phyloP scores from a whole-genome alignment of 352 stramenopile species.

The Globisporangium ultimum region DNA sequence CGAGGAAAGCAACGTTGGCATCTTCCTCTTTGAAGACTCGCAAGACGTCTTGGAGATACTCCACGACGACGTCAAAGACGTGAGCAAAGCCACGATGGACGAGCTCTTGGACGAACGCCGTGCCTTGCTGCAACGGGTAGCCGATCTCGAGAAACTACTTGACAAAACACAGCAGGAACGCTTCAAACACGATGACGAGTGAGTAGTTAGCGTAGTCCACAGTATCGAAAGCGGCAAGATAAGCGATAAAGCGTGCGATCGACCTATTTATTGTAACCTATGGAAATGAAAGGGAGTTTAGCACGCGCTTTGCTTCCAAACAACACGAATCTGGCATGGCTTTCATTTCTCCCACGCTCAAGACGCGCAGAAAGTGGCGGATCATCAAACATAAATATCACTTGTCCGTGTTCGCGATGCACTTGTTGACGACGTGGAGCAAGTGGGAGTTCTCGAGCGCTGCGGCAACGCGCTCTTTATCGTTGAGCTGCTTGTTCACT shows the following conservation, averaged over 20 bases:
- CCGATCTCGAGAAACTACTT: conserved; percentile 35
- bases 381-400: conserved; percentile 22
- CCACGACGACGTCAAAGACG: conserved; percentile 19
- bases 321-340: too few relatives aligned
- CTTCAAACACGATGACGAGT: background rate
- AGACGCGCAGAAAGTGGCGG: background rate
- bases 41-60: conserved; percentile 19
- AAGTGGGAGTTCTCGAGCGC: conserved; percentile 96
- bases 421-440: conserved; percentile 95
- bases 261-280: conserved; percentile 1
- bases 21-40: conserved; percentile 30
- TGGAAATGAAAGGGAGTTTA: background rate
- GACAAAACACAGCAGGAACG: conserved; percentile 3
- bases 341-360: too few relatives aligned
- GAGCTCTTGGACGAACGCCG: conserved; percentile 33
- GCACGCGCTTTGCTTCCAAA: too few relatives aligned
- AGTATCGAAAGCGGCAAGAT: background rate
- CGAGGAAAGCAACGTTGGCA: conserved; percentile 8
- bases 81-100: conserved; percentile 10
- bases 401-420: conserved; percentile 91
- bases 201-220: background rate
- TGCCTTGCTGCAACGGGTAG: conserved; percentile 34
- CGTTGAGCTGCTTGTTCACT: conserved; percentile 97
- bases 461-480: conserved; percentile 95
- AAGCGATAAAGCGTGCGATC: conserved; percentile 9